Conservation (phyloP, 495 filamentous ascomycete genomes). For the Pyrenopolyporus hunteri region DNA sequence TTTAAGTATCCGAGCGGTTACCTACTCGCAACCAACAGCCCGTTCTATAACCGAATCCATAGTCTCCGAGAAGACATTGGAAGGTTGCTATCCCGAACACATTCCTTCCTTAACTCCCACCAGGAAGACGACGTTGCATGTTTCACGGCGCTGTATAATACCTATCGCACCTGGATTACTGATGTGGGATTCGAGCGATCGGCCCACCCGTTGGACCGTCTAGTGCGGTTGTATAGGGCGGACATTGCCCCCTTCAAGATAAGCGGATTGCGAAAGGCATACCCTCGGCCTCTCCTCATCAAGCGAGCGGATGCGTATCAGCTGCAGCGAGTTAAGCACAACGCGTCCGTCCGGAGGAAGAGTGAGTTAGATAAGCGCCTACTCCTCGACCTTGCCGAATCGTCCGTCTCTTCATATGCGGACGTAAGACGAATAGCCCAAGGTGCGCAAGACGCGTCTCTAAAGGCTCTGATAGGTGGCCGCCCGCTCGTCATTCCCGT, state of each 20-base stretch:
- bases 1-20: conserved; percentile 90
- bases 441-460: conserved; percentile 85
- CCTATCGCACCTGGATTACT: conserved; percentile 95
- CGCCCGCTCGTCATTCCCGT: conserved; percentile 87
- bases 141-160: conserved; percentile 89
- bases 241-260: conserved; percentile 94
- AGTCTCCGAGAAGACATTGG: conserved; percentile 78
- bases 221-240: conserved; percentile 77
- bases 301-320: conserved; percentile 94
- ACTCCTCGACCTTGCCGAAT: conserved; percentile 86
- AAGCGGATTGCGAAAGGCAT: conserved; percentile 87
- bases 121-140: conserved; percentile 96
- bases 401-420: conserved; percentile 91
- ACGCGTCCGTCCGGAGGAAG: conserved; percentile 82
- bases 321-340: conserved; percentile 88
- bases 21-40: conserved; percentile 64
- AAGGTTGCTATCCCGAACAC: conserved; percentile 79
- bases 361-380: conserved; percentile 83
- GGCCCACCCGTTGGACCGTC: conserved; percentile 88
- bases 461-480: conserved; percentile 89
- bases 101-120: conserved; percentile 78
- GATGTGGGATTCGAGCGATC: conserved; percentile 96
- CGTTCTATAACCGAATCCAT: conserved; percentile 77
- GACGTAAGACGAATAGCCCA: conserved; percentile 95
- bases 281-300: conserved; percentile 86